These are phyloP conservation scores for Balamuthia mandrillaris DNA, from an alignment of 208 protist genomes.

Conservation along the genomic window DNA sequence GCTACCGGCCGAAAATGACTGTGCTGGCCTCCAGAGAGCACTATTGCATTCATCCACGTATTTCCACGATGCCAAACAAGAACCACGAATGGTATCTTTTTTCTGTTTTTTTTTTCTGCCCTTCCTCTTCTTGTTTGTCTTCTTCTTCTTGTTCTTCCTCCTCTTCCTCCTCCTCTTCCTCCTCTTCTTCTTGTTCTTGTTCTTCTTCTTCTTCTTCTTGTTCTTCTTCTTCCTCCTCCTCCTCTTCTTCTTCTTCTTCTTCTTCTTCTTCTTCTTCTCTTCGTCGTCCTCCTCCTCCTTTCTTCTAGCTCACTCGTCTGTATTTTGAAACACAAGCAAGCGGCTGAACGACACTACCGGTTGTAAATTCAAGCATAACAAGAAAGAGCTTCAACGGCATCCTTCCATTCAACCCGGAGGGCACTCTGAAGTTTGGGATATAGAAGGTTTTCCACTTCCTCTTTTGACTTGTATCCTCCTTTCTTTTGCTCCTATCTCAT, in stretches of 20 bases:
- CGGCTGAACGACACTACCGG: not conserved
- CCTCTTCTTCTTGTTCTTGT: not conserved
- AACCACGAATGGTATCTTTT: slow-evolving; percentile 25
- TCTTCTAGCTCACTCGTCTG: too few species aligned
- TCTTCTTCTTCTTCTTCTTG: not conserved
- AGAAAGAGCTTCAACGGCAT: not conserved
- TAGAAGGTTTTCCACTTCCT: too few species aligned
- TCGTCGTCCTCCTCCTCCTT: not conserved
- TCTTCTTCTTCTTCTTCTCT: not conserved
- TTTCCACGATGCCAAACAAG: slow-evolving; percentile 34
- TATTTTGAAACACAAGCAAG: not conserved
- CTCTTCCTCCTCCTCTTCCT: too few species aligned
- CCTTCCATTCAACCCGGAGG: slow-evolving; percentile 6
- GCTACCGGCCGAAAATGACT: slow-evolving; percentile 70
- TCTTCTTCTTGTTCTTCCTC: not conserved
- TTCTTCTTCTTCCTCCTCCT: not conserved
- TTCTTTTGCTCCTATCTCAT: not conserved
- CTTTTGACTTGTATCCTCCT: too few species aligned
- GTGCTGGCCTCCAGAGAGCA: slow-evolving; percentile 80
- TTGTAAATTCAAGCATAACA: slow-evolving; percentile 21
- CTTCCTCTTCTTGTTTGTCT: not conserved
- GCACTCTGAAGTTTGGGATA: slow-evolving; percentile 21
- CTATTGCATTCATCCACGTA: slow-evolving; percentile 86
- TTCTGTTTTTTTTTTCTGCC: not conserved
- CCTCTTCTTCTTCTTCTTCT: not conserved